Evolutionary conservation across 805 yeast genomes (phyloP), one percentile per base, ranked within the genome.

Genomic region (Scheffersomyces amazonensis): DNA sequence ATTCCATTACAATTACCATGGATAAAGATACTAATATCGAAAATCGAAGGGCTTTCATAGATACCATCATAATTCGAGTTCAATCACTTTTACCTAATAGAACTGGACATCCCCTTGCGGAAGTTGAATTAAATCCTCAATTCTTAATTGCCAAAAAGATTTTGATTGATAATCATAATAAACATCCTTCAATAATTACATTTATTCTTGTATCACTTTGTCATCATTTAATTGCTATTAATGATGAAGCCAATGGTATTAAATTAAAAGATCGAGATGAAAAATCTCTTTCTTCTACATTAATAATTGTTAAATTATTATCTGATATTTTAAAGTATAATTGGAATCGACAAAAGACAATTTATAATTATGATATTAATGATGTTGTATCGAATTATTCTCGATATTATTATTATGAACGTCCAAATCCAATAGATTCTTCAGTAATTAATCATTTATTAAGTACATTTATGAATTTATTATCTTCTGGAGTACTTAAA

Each of bases 41-140:
- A 15, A 31, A 36, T 28, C 34, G 22, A 27, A n/a, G 21, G 13
- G 23, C 28, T 5, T 61, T 52, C 35, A 48, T 63, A 5, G 50
- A 49, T 15, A 47, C 58, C 6, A 36, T 63, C 18, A 37, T 54
- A 16, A 50, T 50, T 37, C 41, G 73, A 31, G 49, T 69, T 29
- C 64, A 58, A 34, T 52, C 60, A 18, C 50, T 66, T 18, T 50
- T 69, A 17, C 73, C 74, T 13, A 58, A 52, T 45, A 48, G 66
- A 20, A 61, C 71, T 1, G 71, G 73, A n/a, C 56, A 58, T 41
- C 47, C 64, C 3, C 41, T 64, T 9, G 58, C 59, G 9, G 73
- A 69, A 39, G 69, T 68, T 7, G 73, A 68, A 49, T 49, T 66
- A 31, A 63, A 67, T 39, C 64, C 69, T 2, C 73, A 67, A 42